Conservation (phyloP, 2,329 filamentous ascomycete species). For the Corynespora cassiicola region DNA sequence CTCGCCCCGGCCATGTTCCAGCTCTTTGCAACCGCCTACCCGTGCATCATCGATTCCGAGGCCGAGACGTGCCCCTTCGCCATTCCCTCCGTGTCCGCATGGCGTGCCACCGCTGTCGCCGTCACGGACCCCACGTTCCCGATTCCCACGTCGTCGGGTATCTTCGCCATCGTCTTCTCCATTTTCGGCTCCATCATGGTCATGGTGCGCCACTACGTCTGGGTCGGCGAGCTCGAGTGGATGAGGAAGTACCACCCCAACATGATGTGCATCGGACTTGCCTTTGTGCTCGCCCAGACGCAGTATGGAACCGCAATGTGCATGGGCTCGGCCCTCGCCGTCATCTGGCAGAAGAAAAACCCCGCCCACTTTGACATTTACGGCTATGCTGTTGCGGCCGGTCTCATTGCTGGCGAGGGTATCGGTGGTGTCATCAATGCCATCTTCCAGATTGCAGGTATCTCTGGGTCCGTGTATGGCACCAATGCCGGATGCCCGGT, state of each 20-base stretch:
- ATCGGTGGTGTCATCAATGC: conserved; percentile 70
- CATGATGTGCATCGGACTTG: conserved; percentile 67
- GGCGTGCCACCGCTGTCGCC: conserved; percentile 69
- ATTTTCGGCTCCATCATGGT: conserved; percentile 60
- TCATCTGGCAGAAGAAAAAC: conserved; percentile 62
- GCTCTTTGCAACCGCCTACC: conserved; percentile 72
- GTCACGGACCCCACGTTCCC: conserved; percentile 64
- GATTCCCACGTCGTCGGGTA: conserved; percentile 62
- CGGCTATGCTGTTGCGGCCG: conserved; percentile 65
- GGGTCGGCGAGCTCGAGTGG: conserved; percentile 61
- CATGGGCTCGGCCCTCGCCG: conserved; percentile 61
- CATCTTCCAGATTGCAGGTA: conserved; percentile 54
- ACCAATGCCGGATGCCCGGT: conserved; percentile 51
- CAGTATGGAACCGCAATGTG: conserved; percentile 66
- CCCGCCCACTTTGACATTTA: conserved; percentile 63
- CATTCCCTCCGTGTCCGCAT: conserved; percentile 69
- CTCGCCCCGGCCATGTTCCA: conserved; percentile 72
- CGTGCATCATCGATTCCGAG: conserved; percentile 65
- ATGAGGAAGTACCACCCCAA: conserved; percentile 65
- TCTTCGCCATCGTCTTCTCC: conserved; percentile 64
- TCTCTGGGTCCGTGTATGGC: conserved; percentile 50
- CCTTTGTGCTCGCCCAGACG: conserved; percentile 64
- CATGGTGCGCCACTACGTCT: conserved; percentile 61
- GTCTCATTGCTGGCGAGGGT: conserved; percentile 69
- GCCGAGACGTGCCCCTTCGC: conserved; percentile 63